Evolutionary conservation across 208 protist genomes (phyloP), one percentile per base, ranked within the genome.

Genomic region (Leishmania major): DNA sequence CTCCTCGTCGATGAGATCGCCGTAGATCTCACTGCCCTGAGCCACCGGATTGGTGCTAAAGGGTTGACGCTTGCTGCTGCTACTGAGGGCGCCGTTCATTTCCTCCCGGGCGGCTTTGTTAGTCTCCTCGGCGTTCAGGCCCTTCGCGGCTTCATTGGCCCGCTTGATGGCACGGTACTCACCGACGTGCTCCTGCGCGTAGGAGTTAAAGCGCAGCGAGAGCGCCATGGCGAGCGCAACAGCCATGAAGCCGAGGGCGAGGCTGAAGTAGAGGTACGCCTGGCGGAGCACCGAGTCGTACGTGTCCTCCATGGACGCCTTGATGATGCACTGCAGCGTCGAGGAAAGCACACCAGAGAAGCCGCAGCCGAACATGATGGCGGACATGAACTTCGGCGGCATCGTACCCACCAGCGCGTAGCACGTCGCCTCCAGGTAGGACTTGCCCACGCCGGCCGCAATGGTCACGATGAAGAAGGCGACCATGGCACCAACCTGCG

Each of bases 311-410:
- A 96, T 92, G 37, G 91, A 89, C 0, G 82, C 93, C 82, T 97
- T 97, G 62, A 95, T 90, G 83, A 97, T 94, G 83, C 95, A 94
- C 88, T 95, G 93, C 80, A 97, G 83, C 75, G 89, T 75, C 0
- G 91, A 94, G 31, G 90, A 66, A 43, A 93, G 89, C 11, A 95
- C 86, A 40, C 95, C 95, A 17, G 91, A 94, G 80, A 93, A 89
- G 72, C 91, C 91, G 64, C 90, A 94, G 78, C 96, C 96, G 84
- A 93, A 91, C 95, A 98, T 98, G 55, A 97, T 78, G 19, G 92
- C 93, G 31, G 93, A 91, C 89, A 94, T 97, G 78, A 97, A 98
- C 81, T 93, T 91, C 7, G 89, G 76, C 66, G 92, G 91, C 88
- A 98, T 93, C 15, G 84, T 88, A 51, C 89, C 89, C 0, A 92